Evolutionary conservation across 805 yeast genomes (phyloP), one percentile per base, ranked within the genome.

Genomic region (Vanderwaltozyma polyspora): DNA sequence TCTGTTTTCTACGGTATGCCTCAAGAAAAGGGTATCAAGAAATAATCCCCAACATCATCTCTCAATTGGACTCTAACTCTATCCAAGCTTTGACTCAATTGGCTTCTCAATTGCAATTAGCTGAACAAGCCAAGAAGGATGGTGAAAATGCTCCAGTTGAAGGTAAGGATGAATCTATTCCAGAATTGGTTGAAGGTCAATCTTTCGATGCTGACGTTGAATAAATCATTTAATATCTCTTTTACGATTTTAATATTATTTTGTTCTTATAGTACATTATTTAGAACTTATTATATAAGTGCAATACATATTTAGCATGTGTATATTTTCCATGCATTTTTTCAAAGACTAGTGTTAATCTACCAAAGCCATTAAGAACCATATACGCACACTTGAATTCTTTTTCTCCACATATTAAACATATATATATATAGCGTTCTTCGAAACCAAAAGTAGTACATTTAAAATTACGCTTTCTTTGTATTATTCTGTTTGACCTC

Each of bases 51-150:
- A 80, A 76, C 64, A 84, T 89, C 67, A 78, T 91, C 59, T 86
- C 94, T 55, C 95, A 87, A 73, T 74, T 87, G 67, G 95, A 95
- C 59, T 83, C 94, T 52, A 96, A 87, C 66, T 82, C 89, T 68
- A 76, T 89, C 62, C 83, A 79, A 61, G 77, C 83, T 66, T 74
- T 87, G 64, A 81, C 85, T 63, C 72, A 79, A 68, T 72, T 87
- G 64, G 95, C 96, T 44, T 82, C 82, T 66, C 87, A 82, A 64
- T 66, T 83, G 64, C 87, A 84, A 70, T 64, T 66, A 45, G 67
- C 70, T 53, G 66, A 62, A 45, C 60, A 47, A 36, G 69, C 64
- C 42, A 70, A 64, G 51, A 67, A 67, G 34, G 73, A 68, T 30
- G 68, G 62, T 44, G 67, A 60, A 42, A 66, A 61, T 44, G 70